phyloP scores from a whole-genome alignment of 2,329 filamentous ascomycete species.

The Trichoderma guizhouense region DNA sequence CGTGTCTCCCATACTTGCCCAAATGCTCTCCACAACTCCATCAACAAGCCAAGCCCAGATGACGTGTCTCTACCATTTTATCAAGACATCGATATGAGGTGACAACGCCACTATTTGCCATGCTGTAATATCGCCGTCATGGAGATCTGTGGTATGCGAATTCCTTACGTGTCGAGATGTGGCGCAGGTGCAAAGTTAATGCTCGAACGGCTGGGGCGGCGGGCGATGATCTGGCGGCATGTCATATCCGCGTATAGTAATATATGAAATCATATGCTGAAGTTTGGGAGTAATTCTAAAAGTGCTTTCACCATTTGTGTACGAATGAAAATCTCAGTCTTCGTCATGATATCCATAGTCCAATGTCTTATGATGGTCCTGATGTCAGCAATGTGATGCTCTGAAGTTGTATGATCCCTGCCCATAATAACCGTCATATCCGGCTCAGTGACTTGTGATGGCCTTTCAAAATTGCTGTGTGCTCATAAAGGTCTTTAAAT shows the following conservation, averaged over 20 bases:
- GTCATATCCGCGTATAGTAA: not conserved
- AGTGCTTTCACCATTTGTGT: not conserved
- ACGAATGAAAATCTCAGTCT: not conserved
- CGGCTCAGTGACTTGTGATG: not conserved
- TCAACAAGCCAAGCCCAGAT: not conserved
- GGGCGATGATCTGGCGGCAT: not conserved
- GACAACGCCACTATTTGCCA: not conserved
- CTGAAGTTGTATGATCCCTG: not conserved
- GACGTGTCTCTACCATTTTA: not conserved
- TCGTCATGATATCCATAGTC: not conserved
- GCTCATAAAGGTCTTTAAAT: not conserved
- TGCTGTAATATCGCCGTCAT: conserved; percentile 8
- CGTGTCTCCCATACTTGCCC: not conserved
- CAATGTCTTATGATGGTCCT: not conserved
- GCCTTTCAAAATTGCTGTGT: not conserved
- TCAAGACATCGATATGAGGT: not conserved
- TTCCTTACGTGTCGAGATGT: not conserved
- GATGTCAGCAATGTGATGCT: not conserved
- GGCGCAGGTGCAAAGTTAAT: conserved; percentile 12
- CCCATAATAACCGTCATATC: not conserved
- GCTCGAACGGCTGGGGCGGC: not conserved
- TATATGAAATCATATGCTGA: not conserved
- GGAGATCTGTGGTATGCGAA: not conserved
- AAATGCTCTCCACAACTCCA: not conserved
- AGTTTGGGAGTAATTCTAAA: not conserved